Conservation (phyloP, 2,329 filamentous ascomycete species). For the Cercospora citrullina region DNA sequence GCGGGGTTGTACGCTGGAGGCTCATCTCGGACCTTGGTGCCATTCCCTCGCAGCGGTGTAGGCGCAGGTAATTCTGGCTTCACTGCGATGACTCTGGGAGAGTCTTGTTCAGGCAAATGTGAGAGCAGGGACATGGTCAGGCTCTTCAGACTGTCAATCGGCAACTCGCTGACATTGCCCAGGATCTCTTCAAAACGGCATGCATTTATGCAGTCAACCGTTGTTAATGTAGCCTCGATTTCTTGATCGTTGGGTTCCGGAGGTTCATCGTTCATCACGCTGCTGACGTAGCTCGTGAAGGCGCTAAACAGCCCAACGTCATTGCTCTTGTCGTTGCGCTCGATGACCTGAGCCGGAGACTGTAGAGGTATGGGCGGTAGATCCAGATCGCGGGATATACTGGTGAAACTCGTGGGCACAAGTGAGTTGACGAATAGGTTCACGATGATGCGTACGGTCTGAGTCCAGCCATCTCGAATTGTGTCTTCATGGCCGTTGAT, state of each 20-base stretch:
- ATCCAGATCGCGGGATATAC: constrained; percentile 64
- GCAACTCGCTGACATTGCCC: constrained; percentile 72
- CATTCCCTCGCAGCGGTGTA: constrained; percentile 59
- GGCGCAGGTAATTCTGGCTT: constrained; percentile 77
- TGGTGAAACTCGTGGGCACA: constrained; percentile 75
- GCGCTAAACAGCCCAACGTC: constrained; percentile 90
- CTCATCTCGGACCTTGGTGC: constrained; percentile 56
- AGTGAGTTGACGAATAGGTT: constrained; percentile 96
- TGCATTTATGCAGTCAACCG: constrained; percentile 89
- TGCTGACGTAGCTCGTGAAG: constrained; percentile 96
- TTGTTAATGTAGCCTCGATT: constrained; percentile 89
- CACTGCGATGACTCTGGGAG: constrained; percentile 79
- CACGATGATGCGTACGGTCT: constrained; percentile 88
- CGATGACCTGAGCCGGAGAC: constrained; percentile 87
- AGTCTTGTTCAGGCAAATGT: constrained; percentile 77
- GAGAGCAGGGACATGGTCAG: constrained; percentile 73
- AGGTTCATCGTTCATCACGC: constrained; percentile 95
- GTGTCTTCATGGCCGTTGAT: constrained; percentile 80
- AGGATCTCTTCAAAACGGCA: constrained; percentile 84
- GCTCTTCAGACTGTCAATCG: constrained; percentile 58
- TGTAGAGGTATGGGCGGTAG: constrained; percentile 85
- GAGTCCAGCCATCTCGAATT: constrained; percentile 74
- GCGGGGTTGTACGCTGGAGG: constrained; percentile 77
- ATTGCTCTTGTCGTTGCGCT: constrained; percentile 72
- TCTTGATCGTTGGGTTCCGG: constrained; percentile 97